Percentiles rank a stretch among this genome's conserved stretches.
phyloP scores from a whole-genome alignment of 208 protist species.

The Leishmania turanica region DNA sequence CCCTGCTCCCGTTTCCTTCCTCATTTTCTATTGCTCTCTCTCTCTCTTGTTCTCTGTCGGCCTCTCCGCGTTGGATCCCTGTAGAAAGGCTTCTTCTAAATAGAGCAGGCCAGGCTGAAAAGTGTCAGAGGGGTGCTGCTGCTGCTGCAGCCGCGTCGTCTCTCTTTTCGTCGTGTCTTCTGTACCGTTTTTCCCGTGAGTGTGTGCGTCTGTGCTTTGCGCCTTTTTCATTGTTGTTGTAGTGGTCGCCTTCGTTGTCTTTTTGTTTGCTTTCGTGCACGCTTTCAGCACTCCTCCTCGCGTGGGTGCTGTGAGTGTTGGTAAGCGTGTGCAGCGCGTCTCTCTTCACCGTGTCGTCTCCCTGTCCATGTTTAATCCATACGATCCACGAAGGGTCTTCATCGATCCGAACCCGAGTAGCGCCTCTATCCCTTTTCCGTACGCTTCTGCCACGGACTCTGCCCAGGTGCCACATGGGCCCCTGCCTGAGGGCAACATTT shows the following conservation, averaged over 20 bases:
- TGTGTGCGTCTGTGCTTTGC: not conserved
- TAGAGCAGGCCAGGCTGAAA: not conserved
- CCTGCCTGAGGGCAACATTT: conserved; percentile 10
- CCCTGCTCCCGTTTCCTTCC: conserved; percentile 3
- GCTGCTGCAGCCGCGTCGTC: not conserved
- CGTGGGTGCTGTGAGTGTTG: not conserved
- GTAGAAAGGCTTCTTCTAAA: not conserved
- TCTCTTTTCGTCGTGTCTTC: not conserved
- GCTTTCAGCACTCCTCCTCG: not conserved
- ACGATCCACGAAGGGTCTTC: conserved; percentile 23
- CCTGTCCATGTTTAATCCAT: conserved; percentile 2
- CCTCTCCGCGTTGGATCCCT: too few relatives aligned
- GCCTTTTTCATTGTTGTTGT: conserved; percentile 2
- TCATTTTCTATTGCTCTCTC: not conserved
- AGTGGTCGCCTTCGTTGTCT: not conserved
- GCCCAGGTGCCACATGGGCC: conserved; percentile 16
- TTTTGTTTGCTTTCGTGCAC: not conserved
- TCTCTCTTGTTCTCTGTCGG: not conserved
- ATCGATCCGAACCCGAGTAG: conserved; percentile 5
- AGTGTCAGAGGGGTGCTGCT: too few relatives aligned
- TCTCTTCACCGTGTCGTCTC: conserved; percentile 9
- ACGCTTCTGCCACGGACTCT: conserved; percentile 14
- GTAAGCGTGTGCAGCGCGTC: not conserved
- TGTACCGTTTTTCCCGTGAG: not conserved
- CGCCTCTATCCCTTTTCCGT: conserved; percentile 3